Conservation (phyloP, 345 rosid genomes). For the Salix suchowensis region DNA sequence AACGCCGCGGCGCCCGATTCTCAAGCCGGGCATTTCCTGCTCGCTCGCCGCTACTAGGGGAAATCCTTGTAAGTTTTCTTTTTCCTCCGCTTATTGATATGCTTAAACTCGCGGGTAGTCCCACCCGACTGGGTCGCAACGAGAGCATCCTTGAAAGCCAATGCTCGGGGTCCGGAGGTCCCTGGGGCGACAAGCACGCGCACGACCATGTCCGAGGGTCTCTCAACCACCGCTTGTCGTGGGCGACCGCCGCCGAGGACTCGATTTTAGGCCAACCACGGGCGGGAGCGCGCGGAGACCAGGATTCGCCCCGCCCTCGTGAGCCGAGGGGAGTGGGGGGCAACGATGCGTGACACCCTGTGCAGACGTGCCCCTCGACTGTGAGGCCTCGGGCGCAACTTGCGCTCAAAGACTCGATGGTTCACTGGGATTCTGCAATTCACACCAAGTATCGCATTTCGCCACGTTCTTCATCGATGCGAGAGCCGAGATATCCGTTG, state of each 20-base stretch:
- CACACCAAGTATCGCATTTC: too few species aligned
- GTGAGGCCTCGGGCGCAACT: constrained; percentile 10
- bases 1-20: too few species aligned
- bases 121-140: not conserved
- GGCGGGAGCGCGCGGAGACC: not conserved
- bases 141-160: not conserved
- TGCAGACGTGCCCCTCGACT: constrained; percentile 18
- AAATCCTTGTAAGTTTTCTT: constrained; percentile 11
- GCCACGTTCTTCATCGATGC: too few species aligned
- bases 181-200: not conserved
- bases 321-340: not conserved
- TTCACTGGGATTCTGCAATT: not conserved
- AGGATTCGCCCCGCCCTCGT: not conserved
- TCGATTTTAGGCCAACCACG: not conserved
- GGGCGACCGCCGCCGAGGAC: not conserved
- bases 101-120: constrained; percentile 2
- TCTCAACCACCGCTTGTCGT: not conserved
- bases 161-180: not conserved
- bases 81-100: not conserved
- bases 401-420: constrained; percentile 9
- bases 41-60: too few species aligned
- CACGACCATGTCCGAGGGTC: not conserved
- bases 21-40: too few species aligned
- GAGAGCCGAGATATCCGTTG: too few species aligned
- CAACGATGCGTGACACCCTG: constrained; percentile 14